These are phyloP conservation scores for Ophiostoma novo-ulmi DNA, from an alignment of 2,329 filamentous ascomycete species.

Conservation along the genomic window DNA sequence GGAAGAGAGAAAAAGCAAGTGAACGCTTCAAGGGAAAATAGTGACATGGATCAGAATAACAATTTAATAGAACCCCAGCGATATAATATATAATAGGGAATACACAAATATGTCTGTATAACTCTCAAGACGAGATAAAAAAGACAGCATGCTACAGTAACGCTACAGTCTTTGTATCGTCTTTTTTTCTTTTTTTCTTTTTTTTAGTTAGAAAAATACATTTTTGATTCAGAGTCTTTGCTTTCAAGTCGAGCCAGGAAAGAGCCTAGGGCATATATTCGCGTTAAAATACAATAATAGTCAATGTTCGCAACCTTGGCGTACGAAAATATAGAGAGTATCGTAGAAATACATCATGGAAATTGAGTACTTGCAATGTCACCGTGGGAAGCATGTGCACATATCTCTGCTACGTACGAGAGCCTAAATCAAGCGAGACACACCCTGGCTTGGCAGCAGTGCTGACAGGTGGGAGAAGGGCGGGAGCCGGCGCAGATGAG, in stretches of 20 bases:
- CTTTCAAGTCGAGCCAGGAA: background rate
- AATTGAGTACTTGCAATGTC: background rate
- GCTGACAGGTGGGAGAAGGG: constrained; percentile 9
- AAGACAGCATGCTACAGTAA: background rate
- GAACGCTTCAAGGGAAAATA: background rate
- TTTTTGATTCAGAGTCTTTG: background rate
- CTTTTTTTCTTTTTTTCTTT: background rate
- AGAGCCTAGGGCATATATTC: too few species aligned
- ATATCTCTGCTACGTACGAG: constrained; percentile 1
- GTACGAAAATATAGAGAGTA: background rate
- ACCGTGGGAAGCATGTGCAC: background rate
- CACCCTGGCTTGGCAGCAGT: constrained; percentile 11
- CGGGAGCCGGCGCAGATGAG: constrained; percentile 15
- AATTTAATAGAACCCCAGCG: too few species aligned
- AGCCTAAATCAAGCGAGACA: constrained; percentile 11
- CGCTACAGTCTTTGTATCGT: background rate
- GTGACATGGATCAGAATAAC: background rate
- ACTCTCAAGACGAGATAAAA: too few species aligned
- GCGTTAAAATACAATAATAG: too few species aligned
- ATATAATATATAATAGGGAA: background rate
- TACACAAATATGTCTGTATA: background rate
- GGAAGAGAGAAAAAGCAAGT: background rate
- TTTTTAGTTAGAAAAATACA: too few species aligned
- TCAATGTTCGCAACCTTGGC: too few species aligned
- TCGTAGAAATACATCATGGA: background rate